phyloP scores from a whole-genome alignment of 805 yeast species.

The Candida sphagnicola region DNA sequence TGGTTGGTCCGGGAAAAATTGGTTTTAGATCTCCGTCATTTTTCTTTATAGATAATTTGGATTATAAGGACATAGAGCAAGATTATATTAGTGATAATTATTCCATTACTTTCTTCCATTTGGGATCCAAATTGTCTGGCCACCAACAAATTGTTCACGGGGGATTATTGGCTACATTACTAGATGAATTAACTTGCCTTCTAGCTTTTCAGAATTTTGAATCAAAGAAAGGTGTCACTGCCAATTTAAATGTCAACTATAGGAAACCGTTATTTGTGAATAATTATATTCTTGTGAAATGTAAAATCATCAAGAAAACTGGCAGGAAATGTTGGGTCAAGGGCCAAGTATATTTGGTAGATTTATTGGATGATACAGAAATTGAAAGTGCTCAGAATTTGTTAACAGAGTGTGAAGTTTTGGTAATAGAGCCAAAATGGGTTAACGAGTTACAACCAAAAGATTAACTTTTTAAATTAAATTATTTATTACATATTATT shows the following conservation, averaged over 20 bases:
- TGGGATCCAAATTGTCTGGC: slow-evolving; percentile 36
- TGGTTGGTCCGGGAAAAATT: slow-evolving; percentile 32
- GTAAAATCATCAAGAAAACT: slow-evolving; percentile 23
- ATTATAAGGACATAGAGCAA: slow-evolving; percentile 15
- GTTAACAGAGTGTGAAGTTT: slow-evolving; percentile 34
- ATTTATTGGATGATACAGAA: slow-evolving; percentile 13
- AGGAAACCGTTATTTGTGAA: slow-evolving; percentile 32
- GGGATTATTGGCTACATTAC: slow-evolving; percentile 38
- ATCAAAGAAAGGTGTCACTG: slow-evolving; percentile 40
- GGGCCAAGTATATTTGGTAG: slow-evolving; percentile 28
- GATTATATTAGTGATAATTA: slow-evolving; percentile 19
- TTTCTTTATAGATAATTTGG: slow-evolving; percentile 30
- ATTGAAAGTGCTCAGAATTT: slow-evolving; percentile 21
- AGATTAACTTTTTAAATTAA: neutral
- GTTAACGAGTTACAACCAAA: slow-evolving; percentile 22
- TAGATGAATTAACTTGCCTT: slow-evolving; percentile 41
- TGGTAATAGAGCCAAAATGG: slow-evolving; percentile 41
- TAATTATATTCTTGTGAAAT: slow-evolving; percentile 29
- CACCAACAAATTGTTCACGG: slow-evolving; percentile 42
- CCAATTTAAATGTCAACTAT: slow-evolving; percentile 39
- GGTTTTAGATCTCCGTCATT: slow-evolving; percentile 28
- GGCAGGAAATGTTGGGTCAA: slow-evolving; percentile 40
- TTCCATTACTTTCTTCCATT: slow-evolving; percentile 35
- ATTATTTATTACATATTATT: slow-evolving; percentile 4
- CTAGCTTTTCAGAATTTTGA: slow-evolving; percentile 39